Percentiles rank a stretch among this genome's conserved stretches.
Conservation (phyloP, 2,329 filamentous ascomycete species). For the Chaetomiaceae sp. region DNA sequence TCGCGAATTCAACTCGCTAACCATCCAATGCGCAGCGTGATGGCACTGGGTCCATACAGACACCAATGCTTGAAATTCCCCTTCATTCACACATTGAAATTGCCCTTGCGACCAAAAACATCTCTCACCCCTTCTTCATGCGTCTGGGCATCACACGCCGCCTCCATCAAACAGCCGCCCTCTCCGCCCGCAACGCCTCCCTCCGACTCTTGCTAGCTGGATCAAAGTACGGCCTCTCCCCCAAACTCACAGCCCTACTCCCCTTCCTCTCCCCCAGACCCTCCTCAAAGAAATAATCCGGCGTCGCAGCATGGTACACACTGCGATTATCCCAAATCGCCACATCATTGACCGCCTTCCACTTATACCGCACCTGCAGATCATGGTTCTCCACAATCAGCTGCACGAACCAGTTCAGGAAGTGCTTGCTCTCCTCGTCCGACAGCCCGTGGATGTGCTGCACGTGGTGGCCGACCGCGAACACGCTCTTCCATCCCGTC, state of each 20-base stretch:
- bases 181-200: constrained; percentile 34
- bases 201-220: constrained; percentile 41
- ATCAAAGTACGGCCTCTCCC: constrained; percentile 49
- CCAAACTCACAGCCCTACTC: constrained; percentile 49
- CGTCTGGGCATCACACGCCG: too few relatives aligned
- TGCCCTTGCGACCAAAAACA: too few relatives aligned
- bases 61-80: too few relatives aligned
- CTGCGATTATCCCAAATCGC: constrained; percentile 59
- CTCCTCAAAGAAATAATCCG: constrained; percentile 44
- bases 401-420: constrained; percentile 37
- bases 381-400: constrained; percentile 43
- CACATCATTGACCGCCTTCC: constrained; percentile 40
- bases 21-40: too few relatives aligned
- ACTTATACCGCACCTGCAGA: constrained; percentile 42
- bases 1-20: too few relatives aligned
- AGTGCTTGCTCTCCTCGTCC: constrained; percentile 35
- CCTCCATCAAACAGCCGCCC: too few relatives aligned
- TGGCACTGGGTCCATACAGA: too few relatives aligned
- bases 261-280: constrained; percentile 44
- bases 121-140: too few relatives aligned
- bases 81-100: too few relatives aligned
- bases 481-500: constrained; percentile 56
- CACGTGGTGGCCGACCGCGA: constrained; percentile 36
- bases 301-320: constrained; percentile 52
- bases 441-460: constrained; percentile 39